phyloP scores from a whole-genome alignment of 2,329 filamentous ascomycete genomes.

The Xylariales sp. region DNA sequence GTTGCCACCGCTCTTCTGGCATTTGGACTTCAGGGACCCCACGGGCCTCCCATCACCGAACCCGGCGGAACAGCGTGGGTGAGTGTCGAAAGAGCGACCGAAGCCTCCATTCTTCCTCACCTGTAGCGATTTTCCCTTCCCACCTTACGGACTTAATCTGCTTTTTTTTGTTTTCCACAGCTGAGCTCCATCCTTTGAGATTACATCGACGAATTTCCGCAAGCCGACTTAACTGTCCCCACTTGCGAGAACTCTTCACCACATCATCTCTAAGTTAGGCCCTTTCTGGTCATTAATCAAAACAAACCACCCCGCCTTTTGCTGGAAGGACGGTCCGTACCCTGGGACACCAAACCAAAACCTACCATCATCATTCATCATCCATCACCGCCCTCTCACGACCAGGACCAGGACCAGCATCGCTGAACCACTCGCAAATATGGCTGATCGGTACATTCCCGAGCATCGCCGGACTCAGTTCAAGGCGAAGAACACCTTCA shows the following conservation, averaged over 20 bases:
- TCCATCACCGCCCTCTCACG: conserved; percentile 11
- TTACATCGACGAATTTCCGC: neutral
- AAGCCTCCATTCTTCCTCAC: too few relatives aligned
- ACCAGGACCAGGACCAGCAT: conserved; percentile 3
- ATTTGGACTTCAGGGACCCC: neutral
- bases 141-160: too few relatives aligned
- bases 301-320: conserved; percentile 11
- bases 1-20: neutral
- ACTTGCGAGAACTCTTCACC: conserved; percentile 9
- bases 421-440: conserved; percentile 44
- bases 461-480: conserved; percentile 99
- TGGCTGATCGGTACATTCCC: conserved; percentile 99
- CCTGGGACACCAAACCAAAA: conserved; percentile 18
- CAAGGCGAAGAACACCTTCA: conserved; percentile 99
- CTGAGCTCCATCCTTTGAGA: too few relatives aligned
- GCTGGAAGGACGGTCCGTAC: neutral
- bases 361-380: conserved; percentile 16
- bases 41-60: too few relatives aligned
- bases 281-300: conserved; percentile 8
- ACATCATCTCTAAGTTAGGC: conserved; percentile 1
- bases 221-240: conserved; percentile 3
- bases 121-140: too few relatives aligned
- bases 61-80: too few relatives aligned
- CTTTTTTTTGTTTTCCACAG: too few relatives aligned
- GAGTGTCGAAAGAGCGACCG: too few relatives aligned